Base-by-base conservation (phyloP, 257 asterid genomes). In the Scutellaria baicalensis region DNA sequence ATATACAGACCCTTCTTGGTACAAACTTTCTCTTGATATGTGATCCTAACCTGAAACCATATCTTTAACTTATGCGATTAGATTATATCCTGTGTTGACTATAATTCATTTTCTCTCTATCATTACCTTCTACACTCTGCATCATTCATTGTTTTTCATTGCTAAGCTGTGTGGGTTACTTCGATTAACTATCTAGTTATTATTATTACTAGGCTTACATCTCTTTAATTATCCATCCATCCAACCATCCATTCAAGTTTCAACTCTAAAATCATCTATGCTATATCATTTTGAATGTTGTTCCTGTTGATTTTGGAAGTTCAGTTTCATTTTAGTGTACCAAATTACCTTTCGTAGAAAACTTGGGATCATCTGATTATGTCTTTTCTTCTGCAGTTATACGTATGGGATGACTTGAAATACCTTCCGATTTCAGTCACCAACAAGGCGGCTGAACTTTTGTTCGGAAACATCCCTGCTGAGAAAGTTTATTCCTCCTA, bases 1-100 rank as follows among this genome's bases (percentile, higher is more conserved):
- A 86, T 89, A 58, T 86, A 86, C 50, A 81, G 90, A 72, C 96
- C 96, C 35, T 89, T 86, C 85, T 54, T 82, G 91, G 93, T 89
- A 86, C 51, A 18, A 10, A 36, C 59, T 40, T 52, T 58, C 40
- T 54, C 52, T 17, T 9, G 8, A 38, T 6, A 9, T 21, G 10
- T 6, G 20, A 0, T 57, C 27, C 42, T 27, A 60, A 52, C 33
- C 59, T 23, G 55, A 35, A 67, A 60, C 44, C 58, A 14, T 18
- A 8, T 48, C 43, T 16, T 13, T 21, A n/a, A 23, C 45, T 67
- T 64, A 0, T 27, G 4, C 0, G 33, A 27, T 17, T 6, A 43
- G 17, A 40, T 54, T 17, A n/a, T 58, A 33, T 42, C 0, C 48
- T 49, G 44, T 8, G 14, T 20, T 21, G 4, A 9, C 0, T 61